phyloP scores from a whole-genome alignment of 306 rosid genomes.

The Purshia tridentata region DNA sequence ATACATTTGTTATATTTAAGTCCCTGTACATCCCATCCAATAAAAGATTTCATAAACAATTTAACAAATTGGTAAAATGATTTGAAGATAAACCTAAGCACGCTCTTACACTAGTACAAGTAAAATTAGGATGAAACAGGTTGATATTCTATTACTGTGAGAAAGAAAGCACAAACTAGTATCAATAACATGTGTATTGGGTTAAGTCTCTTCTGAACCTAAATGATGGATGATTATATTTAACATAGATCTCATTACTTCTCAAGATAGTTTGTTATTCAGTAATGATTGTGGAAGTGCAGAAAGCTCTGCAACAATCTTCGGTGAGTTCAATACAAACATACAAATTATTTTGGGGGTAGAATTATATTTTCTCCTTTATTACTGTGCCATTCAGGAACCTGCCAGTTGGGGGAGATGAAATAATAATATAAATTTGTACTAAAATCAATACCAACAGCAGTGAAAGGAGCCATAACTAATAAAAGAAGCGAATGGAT shows the following conservation, averaged over 20 bases:
- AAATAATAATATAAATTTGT: not conserved
- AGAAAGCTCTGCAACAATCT: not conserved
- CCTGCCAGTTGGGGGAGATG: not conserved
- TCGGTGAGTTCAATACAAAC: not conserved
- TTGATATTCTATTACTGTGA: not conserved
- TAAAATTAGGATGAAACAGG: not conserved
- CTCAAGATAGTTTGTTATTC: not conserved
- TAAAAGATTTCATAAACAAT: not conserved
- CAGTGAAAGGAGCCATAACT: not conserved
- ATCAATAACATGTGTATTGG: not conserved
- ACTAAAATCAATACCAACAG: not conserved
- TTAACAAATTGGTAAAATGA: not conserved
- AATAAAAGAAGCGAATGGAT: not conserved
- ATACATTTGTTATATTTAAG: conserved; percentile 28
- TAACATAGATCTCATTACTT: too few relatives aligned
- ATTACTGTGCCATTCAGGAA: not conserved
- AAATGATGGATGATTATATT: not conserved
- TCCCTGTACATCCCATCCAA: not conserved
- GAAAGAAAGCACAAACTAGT: not conserved
- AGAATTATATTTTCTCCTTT: not conserved
- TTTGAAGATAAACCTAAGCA: too few relatives aligned
- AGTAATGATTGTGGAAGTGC: not conserved
- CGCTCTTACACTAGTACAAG: not conserved
- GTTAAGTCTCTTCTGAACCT: conserved; percentile 3
- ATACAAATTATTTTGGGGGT: not conserved